Conservation (phyloP, 768 basidiomycete species). For the Leccinum subtestaceum region DNA sequence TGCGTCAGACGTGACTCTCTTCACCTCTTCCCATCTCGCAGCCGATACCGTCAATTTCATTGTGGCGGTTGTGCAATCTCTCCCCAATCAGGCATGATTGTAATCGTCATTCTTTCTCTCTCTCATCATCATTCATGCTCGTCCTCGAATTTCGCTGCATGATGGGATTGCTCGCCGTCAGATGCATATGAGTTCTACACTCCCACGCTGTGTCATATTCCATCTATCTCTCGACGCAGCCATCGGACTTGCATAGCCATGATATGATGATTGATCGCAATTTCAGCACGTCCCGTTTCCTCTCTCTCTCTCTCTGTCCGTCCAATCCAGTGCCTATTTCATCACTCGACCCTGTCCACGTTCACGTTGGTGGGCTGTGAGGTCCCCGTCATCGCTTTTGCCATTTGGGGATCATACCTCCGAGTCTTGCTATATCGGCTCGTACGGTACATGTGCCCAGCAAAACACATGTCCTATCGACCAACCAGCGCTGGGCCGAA, state of each 20-base stretch:
- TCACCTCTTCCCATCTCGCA: constrained; percentile 12
- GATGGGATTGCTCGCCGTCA: not conserved
- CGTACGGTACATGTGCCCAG: constrained; percentile 10
- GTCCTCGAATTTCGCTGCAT: not conserved
- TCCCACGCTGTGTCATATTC: not conserved
- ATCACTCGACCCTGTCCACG: constrained; percentile 6
- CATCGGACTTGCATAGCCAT: not conserved
- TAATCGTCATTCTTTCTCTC: not conserved
- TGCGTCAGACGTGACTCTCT: constrained; percentile 3
- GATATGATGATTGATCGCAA: not conserved
- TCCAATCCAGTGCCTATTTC: not conserved
- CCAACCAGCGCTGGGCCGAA: constrained; percentile 1
- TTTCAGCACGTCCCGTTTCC: not conserved
- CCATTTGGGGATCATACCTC: constrained; percentile 15
- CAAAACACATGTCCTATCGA: constrained; percentile 18
- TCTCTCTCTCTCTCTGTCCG: not conserved
- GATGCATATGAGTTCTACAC: not conserved
- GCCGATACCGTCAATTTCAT: constrained; percentile 13
- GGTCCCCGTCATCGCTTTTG: constrained; percentile 23
- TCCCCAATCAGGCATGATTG: constrained; percentile 8
- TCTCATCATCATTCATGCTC: not conserved
- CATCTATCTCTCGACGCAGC: not conserved
- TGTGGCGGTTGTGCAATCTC: not conserved
- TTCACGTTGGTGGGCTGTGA: constrained; percentile 5
- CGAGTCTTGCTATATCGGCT: constrained; percentile 5